A percentile compares a stretch with the other conserved stretches of the same genome.
phyloP scores from a whole-genome alignment of 2,329 filamentous ascomycete genomes.

The Cladosporium sp. region DNA sequence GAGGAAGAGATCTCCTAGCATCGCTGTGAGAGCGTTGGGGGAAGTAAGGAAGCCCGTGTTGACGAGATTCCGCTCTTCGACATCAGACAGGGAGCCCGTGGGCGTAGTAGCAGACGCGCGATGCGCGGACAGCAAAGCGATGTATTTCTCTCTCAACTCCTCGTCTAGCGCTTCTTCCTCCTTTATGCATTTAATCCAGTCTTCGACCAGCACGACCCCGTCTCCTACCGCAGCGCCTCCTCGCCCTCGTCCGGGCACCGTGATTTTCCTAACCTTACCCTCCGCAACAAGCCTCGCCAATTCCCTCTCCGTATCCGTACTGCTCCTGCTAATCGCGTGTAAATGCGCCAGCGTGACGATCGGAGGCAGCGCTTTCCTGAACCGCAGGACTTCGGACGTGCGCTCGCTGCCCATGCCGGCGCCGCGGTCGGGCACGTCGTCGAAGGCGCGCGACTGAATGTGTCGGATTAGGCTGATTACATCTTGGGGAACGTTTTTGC shows the following conservation, averaged over 20 bases:
- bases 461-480: constrained; percentile 54
- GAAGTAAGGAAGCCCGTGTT: constrained; percentile 64
- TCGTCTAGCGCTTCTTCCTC: constrained; percentile 31
- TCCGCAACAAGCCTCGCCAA: constrained; percentile 61
- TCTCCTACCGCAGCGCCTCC: constrained; percentile 64
- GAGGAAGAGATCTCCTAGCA: constrained; percentile 45
- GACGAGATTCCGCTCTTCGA: constrained; percentile 61
- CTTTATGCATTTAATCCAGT: constrained; percentile 50
- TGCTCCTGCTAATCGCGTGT: constrained; percentile 62
- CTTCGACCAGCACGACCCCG: constrained; percentile 60
- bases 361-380: constrained; percentile 60
- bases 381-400: constrained; percentile 65
- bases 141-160: constrained; percentile 55
- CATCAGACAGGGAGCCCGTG: constrained; percentile 44
- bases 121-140: constrained; percentile 54
- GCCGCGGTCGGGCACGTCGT: constrained; percentile 58
- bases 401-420: constrained; percentile 66
- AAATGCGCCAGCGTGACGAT: constrained; percentile 68
- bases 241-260: constrained; percentile 62
- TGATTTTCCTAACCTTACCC: constrained; percentile 63
- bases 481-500: constrained; percentile 63
- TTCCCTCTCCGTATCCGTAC: constrained; percentile 68
- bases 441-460: constrained; percentile 65
- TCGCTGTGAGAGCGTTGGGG: constrained; percentile 51
- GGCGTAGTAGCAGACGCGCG: constrained; percentile 51